phyloP scores from a whole-genome alignment of 495 filamentous ascomycete species.

The Tirmania nivea region DNA sequence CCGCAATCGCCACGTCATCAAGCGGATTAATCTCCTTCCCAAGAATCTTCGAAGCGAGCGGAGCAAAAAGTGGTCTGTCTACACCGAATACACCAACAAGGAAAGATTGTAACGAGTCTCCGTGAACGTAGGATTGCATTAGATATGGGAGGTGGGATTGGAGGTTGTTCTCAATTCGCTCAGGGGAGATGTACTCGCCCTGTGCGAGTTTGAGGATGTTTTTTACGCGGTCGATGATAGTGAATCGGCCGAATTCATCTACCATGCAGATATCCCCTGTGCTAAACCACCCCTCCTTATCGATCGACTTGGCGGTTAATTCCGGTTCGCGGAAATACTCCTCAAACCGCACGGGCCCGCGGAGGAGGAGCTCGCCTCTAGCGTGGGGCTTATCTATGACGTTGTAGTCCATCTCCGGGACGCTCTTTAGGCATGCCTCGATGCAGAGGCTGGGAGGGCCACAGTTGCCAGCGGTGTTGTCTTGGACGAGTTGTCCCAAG shows the following conservation, averaged over 20 bases:
- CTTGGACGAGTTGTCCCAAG: slow-evolving; percentile 42
- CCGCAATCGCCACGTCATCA: slow-evolving; percentile 44
- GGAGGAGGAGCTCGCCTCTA: slow-evolving; percentile 72
- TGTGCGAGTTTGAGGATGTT: slow-evolving; percentile 95
- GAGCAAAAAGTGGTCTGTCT: slow-evolving; percentile 57
- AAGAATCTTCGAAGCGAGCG: slow-evolving; percentile 54
- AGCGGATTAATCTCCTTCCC: slow-evolving; percentile 37
- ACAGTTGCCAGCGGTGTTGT: slow-evolving; percentile 62
- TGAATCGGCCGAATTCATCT: slow-evolving; percentile 68
- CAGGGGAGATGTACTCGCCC: slow-evolving; percentile 94
- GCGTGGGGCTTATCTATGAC: slow-evolving; percentile 80
- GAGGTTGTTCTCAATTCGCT: slow-evolving; percentile 88
- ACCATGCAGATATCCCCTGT: slow-evolving; percentile 78
- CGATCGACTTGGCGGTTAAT: slow-evolving; percentile 63
- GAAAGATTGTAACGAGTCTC: slow-evolving; percentile 62
- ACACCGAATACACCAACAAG: slow-evolving; percentile 78
- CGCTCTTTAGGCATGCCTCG: slow-evolving; percentile 67
- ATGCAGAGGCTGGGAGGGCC: slow-evolving; percentile 41
- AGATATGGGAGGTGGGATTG: slow-evolving; percentile 58
- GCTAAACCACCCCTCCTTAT: slow-evolving; percentile 86
- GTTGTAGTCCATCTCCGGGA: slow-evolving; percentile 90
- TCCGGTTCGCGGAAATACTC: slow-evolving; percentile 77
- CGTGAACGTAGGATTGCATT: slow-evolving; percentile 70
- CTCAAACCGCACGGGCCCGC: slow-evolving; percentile 53
- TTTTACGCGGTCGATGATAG: slow-evolving; percentile 90